Evolutionary conservation across 2,329 filamentous ascomycete genomes (phyloP).

Genomic region (Ophiostoma montium): DNA sequence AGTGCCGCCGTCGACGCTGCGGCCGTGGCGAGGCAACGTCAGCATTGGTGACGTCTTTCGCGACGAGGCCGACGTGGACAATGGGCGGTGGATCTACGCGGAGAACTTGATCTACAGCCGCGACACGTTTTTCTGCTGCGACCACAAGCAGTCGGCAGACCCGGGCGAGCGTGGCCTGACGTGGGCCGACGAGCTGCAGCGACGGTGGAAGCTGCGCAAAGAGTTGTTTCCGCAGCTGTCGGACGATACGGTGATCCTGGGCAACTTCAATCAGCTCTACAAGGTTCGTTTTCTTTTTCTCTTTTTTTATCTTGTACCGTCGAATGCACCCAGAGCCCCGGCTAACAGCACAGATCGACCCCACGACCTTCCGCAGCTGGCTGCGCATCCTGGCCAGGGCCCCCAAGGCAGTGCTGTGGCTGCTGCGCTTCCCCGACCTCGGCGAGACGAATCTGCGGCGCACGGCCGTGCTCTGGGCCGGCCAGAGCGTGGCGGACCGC

Average conservation of each 20-base stretch:
- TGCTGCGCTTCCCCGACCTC: conserved; percentile 89
- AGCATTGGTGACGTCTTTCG: conserved; percentile 55
- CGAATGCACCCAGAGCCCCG: not conserved
- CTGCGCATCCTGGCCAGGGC: conserved; percentile 74
- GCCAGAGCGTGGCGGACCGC: conserved; percentile 67
- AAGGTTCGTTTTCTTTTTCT: conserved; percentile 49
- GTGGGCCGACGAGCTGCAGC: conserved; percentile 72
- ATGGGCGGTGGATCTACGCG: conserved; percentile 81
- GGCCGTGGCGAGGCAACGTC: conserved; percentile 64
- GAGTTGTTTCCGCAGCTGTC: conserved; percentile 72
- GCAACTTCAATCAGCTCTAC: conserved; percentile 97
- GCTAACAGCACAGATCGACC: conserved; percentile 60
- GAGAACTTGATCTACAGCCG: conserved; percentile 93
- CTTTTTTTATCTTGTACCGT: not conserved
- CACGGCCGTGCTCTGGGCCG: conserved; percentile 74
- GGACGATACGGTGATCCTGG: conserved; percentile 79
- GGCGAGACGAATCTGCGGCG: conserved; percentile 74
- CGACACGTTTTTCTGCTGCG: conserved; percentile 96
- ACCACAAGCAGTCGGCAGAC: conserved; percentile 76
- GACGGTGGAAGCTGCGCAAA: conserved; percentile 86
- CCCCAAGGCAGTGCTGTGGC: conserved; percentile 84
- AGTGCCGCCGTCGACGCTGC: conserved; percentile 66
- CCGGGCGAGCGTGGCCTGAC: conserved; percentile 47
- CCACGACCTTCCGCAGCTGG: conserved; percentile 91
- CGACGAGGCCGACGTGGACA: conserved; percentile 52